These are phyloP conservation scores for Rugonectria rugulosa DNA, from an alignment of 2,329 filamentous ascomycete species.

Conservation along the genomic window DNA sequence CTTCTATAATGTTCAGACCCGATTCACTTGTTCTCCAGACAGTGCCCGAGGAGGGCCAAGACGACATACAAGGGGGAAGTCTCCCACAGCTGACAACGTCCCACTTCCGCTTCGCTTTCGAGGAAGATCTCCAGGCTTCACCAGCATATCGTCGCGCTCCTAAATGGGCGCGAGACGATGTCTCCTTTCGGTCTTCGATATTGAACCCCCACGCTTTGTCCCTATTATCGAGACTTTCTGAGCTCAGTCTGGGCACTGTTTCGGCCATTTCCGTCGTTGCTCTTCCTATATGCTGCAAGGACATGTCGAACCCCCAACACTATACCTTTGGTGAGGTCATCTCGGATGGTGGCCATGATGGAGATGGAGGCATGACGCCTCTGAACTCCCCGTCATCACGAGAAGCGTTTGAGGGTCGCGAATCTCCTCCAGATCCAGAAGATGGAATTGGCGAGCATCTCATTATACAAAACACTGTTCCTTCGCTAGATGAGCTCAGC, in stretches of 20 bases:
- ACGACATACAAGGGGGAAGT: neutral
- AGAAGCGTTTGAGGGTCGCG: neutral
- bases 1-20: neutral
- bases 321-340: constrained; percentile 1
- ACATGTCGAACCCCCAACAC: constrained; percentile 2
- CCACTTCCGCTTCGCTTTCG: neutral
- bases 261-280: constrained; percentile 3
- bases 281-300: neutral
- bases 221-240: constrained; percentile 1
- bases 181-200: neutral
- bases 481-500: neutral
- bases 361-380: neutral
- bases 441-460: neutral
- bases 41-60: neutral
- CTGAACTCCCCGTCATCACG: neutral
- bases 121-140: neutral
- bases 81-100: neutral
- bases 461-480: neutral
- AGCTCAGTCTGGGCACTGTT: constrained; percentile 1
- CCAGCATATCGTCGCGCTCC: constrained; percentile 3
- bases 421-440: neutral
- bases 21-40: neutral
- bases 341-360: too few species aligned
- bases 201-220: neutral
- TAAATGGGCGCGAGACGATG: neutral